Base-by-base conservation (phyloP, 768 basidiomycete genomes). In the Hygrophorus pudorinus region DNA sequence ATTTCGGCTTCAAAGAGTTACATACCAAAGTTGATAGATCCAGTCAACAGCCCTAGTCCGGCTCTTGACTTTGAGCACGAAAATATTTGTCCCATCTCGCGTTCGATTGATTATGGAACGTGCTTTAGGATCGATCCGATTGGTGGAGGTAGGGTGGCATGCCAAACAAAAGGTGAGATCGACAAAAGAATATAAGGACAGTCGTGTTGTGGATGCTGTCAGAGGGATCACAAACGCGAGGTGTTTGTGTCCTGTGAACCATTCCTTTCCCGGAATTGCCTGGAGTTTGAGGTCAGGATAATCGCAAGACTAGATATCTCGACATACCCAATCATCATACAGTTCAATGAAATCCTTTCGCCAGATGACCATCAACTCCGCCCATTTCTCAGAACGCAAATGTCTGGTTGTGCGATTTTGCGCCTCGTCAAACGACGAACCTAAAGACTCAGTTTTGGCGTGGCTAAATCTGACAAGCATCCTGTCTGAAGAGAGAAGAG, bases 351-450 rank as follows among this genome's bases (percentile, higher is more conserved):
- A 66, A 49, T 80, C 74, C 47, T 72, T 77, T 32, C 87, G 73
- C 85, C 90, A 96, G 8, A 79, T 80, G 0, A 94, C 90, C 47
- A 93, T 66, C 54, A 82, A 90, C 57, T 97, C 93, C 24, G 73
- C 75, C 75, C 84, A 83, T 20, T 77, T 74, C 54, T 84, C 78
- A 46, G 71, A 76, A 17, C 68, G 65, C 11, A 88, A 57, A 45
- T 81, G 63, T 27, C 75, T 67, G 3, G 79, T 75, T 16, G 71
- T 75, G 2, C 84, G 78, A 57, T 88, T 75, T 49, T 75, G 66
- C 38, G 62, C 58, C 59, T 88, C 90, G 61, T 85, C 78, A 48
- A 85, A 88, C 29, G 63, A 53, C 5, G 59, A 51, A 9, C 69
- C 62, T 4, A 84, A 48, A 14, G 61, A 59, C 47, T 77, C 76